Evolutionary conservation across 2,329 filamentous ascomycete genomes (phyloP).

Genomic region (Claviceps humidiphila): DNA sequence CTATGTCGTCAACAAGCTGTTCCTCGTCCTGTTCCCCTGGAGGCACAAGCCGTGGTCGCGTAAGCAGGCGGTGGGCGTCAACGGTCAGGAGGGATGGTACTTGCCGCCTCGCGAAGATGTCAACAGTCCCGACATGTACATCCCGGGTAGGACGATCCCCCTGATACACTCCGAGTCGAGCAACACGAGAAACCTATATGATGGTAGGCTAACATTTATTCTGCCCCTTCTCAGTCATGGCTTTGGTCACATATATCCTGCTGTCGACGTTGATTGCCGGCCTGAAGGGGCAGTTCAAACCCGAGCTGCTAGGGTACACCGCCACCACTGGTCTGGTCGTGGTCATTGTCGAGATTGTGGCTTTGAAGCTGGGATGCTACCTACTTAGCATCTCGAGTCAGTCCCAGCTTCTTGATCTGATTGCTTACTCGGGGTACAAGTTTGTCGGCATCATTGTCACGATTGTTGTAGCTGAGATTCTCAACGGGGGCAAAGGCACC

Average conservation of each 20-base stretch:
- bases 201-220: too few relatives aligned
- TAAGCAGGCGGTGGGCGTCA: slow-evolving; percentile 62
- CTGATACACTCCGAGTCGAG: neutral
- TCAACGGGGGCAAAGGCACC: slow-evolving; percentile 68
- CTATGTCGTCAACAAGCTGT: slow-evolving; percentile 88
- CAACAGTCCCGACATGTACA: slow-evolving; percentile 99
- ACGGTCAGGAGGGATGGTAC: slow-evolving; percentile 63
- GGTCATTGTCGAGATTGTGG: slow-evolving; percentile 76
- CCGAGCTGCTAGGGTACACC: slow-evolving; percentile 81
- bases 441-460: slow-evolving; percentile 95
- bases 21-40: slow-evolving; percentile 93
- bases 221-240: slow-evolving; percentile 52
- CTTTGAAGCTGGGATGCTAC: slow-evolving; percentile 85
- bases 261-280: slow-evolving; percentile 84
- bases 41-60: slow-evolving; percentile 95
- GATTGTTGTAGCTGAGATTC: slow-evolving; percentile 62
- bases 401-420: slow-evolving; percentile 80
- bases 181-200: neutral
- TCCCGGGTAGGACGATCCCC: slow-evolving; percentile 42
- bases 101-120: slow-evolving; percentile 87
- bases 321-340: slow-evolving; percentile 74
- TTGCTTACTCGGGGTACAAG: slow-evolving; percentile 97
- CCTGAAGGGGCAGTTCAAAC: slow-evolving; percentile 81
- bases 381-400: slow-evolving; percentile 88
- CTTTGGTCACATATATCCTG: slow-evolving; percentile 92